A percentile compares a stretch with the other conserved stretches of the same genome.
Conservation (phyloP, 202 grass and related monocot genomes). For the Musa balbisiana region DNA sequence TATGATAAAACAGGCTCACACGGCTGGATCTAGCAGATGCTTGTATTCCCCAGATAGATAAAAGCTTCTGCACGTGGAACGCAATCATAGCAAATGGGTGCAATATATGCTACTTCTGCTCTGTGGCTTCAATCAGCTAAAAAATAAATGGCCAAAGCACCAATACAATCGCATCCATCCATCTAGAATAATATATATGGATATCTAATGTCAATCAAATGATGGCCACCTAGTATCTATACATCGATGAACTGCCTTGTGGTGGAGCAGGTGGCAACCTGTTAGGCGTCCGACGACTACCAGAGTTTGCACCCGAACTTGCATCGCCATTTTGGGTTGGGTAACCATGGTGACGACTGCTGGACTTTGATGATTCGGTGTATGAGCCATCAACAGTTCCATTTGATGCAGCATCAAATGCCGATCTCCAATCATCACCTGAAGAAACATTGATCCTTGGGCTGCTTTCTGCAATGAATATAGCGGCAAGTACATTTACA, state of each 20-base stretch:
- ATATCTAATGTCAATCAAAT: not conserved
- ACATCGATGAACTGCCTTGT: slow-evolving; percentile 5
- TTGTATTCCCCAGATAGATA: not conserved
- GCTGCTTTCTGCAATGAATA: slow-evolving; percentile 57
- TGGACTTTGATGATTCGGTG: slow-evolving; percentile 53
- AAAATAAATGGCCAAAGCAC: not conserved
- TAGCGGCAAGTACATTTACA: not conserved
- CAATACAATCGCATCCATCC: not conserved
- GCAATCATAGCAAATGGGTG: too few relatives aligned
- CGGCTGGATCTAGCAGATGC: not conserved
- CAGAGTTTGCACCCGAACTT: slow-evolving; percentile 42
- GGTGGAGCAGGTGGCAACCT: slow-evolving; percentile 81
- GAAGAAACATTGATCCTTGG: slow-evolving; percentile 34
- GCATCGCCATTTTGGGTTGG: slow-evolving; percentile 64
- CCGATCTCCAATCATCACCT: slow-evolving; percentile 83
- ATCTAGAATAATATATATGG: not conserved
- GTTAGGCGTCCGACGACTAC: slow-evolving; percentile 77
- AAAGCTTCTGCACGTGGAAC: not conserved
- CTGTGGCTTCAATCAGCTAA: not conserved
- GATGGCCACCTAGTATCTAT: slow-evolving; percentile 33
- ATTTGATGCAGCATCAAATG: slow-evolving; percentile 67
- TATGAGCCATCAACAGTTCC: slow-evolving; percentile 48
- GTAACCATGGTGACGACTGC: slow-evolving; percentile 40
- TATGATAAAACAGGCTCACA: not conserved
- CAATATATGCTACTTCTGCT: not conserved